Evolutionary conservation across 805 yeast species (phyloP).

Genomic region (Ogataea henricii): DNA sequence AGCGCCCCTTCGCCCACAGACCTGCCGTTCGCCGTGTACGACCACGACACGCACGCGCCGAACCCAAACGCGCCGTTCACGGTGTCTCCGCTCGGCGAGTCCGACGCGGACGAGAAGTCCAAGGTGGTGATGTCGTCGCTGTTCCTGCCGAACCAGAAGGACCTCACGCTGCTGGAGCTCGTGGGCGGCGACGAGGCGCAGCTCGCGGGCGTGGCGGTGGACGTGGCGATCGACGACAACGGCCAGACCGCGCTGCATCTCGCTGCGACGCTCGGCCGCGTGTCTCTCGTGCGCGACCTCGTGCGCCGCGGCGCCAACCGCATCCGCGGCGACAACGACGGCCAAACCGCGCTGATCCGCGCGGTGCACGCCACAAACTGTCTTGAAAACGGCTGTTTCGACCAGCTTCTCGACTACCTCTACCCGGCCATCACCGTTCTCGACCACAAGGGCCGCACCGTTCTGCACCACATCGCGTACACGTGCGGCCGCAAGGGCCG

Average conservation of each 20-base stretch:
- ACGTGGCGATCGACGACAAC: slow-evolving; percentile 87
- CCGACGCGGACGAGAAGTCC: slow-evolving; percentile 32
- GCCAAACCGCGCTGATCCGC: slow-evolving; percentile 85
- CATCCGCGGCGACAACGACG: slow-evolving; percentile 72
- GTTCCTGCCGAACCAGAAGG: slow-evolving; percentile 46
- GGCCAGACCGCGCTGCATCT: slow-evolving; percentile 95
- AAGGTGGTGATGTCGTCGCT: slow-evolving; percentile 49
- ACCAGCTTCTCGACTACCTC: slow-evolving; percentile 64
- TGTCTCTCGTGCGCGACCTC: slow-evolving; percentile 65
- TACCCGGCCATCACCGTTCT: slow-evolving; percentile 70
- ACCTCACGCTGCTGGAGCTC: slow-evolving; percentile 28
- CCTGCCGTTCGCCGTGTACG: slow-evolving; percentile 30
- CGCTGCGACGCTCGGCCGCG: slow-evolving; percentile 89
- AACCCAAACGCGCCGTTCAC: slow-evolving; percentile 52
- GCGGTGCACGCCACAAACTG: slow-evolving; percentile 84
- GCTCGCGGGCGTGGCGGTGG: slow-evolving; percentile 53
- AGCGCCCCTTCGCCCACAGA: neutral
- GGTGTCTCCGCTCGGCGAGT: slow-evolving; percentile 45
- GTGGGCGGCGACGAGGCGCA: slow-evolving; percentile 31
- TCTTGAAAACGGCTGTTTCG: slow-evolving; percentile 76
- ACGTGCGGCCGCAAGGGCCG: slow-evolving; percentile 79
- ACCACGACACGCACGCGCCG: slow-evolving; percentile 39
- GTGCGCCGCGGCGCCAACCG: slow-evolving; percentile 70
- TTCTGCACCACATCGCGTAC: slow-evolving; percentile 82
- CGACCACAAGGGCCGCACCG: slow-evolving; percentile 74